Evolutionary conservation across 257 asterid species (phyloP), one percentile per base, ranked within the genome.

Genomic region (Gentiana straminea): DNA sequence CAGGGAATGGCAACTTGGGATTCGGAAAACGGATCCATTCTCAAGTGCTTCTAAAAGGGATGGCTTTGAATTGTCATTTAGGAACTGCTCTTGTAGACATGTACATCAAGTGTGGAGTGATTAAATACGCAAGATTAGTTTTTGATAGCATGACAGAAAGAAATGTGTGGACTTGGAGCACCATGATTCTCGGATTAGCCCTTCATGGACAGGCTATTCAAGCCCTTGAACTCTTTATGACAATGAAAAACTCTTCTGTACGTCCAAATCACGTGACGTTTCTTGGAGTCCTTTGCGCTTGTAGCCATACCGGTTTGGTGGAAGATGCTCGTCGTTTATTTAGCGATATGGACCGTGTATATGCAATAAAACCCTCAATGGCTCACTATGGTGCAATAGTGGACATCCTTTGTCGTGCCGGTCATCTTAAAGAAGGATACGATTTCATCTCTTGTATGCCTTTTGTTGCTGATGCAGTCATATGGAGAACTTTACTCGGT

Each of bases 141-240:
- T 89, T 85, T 15, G 54, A 64, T 38, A 47, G 67, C 32, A 83
- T 79, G 83, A 68, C 32, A 39, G 32, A 62, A 35, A 73, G 82
- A 35, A 89, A 83, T 53, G 81, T 83, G 55, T 83, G 94, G 95
- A 83, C 92, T 49, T 89, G 95, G 94, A 86, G 89, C 48, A 78
- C 87, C 8, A 81, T 89, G 95, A 81, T 89, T 64, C 79, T 69
- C 48, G 94, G 92, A 36, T 79, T 69, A 69, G 97, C 94, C 4
- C 92, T 77, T 54, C 86, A 89, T 36, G 95, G 94, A 24, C 24
- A 24, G 24, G 89, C 86, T 4, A 45, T 38, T 15, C 62, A 64
- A 3, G 85, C 87, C 50, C 77, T 89, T 43, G 56, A 76, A 47
- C 64, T 73, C 46, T 83, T 89, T 15, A 53, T 15, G 4, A 57